These are phyloP conservation scores for Chloromonas sp. DNA, from an alignment of 163 green algal genomes.

Conservation along the genomic window DNA sequence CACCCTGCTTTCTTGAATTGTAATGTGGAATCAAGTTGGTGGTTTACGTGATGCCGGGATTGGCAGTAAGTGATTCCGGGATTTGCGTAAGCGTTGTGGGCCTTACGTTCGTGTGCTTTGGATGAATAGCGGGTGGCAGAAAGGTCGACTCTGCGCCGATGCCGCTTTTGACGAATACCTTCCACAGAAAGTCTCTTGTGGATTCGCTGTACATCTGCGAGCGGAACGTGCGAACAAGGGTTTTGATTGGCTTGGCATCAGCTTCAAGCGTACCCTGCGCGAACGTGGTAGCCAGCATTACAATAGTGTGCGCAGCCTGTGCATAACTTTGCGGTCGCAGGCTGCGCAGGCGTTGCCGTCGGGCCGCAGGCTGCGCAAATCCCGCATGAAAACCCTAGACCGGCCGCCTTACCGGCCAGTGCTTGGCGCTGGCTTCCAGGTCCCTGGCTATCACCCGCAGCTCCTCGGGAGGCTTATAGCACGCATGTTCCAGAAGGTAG, in stretches of 20 bases:
- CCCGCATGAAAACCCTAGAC: background rate
- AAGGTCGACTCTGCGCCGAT: conserved; percentile 38
- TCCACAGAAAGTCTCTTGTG: conserved; percentile 15
- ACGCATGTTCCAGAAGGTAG: background rate
- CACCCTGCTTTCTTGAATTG: too few relatives aligned
- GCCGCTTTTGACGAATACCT: conserved; percentile 33
- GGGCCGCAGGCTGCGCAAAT: background rate
- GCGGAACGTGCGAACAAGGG: background rate
- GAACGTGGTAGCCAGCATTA: background rate
- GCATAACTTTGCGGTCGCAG: background rate
- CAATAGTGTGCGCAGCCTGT: background rate
- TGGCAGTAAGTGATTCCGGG: background rate
- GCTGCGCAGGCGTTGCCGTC: background rate
- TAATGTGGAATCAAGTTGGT: too few relatives aligned
- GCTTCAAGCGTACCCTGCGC: background rate
- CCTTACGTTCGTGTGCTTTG: conserved; percentile 20
- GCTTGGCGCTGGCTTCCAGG: background rate
- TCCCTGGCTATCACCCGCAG: background rate
- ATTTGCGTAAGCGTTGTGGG: background rate
- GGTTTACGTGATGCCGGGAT: background rate
- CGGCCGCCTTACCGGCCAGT: background rate
- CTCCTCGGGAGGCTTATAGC: conserved; percentile 1
- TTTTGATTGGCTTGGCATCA: background rate
- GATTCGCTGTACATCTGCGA: conserved; percentile 8
- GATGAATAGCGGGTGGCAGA: conserved; percentile 50